Conservation (phyloP, 2,329 filamentous ascomycete species). For the Daldinia sp. region DNA sequence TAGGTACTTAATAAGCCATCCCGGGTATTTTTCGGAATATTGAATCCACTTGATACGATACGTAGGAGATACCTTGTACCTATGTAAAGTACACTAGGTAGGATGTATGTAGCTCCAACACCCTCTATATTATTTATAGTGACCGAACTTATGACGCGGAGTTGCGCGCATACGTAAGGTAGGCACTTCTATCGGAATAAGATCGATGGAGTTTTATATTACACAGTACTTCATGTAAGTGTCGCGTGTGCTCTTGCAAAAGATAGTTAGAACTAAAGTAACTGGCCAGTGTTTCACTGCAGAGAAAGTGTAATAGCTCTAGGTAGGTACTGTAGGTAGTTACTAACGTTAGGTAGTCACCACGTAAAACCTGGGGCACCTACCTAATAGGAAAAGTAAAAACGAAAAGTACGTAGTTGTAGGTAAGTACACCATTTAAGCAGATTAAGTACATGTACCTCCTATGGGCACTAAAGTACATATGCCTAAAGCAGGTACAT, state of each 20-base stretch:
- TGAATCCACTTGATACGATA: neutral
- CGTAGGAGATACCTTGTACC: too few species aligned
- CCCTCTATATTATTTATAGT: neutral
- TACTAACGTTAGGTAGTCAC: too few species aligned
- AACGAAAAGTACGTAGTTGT: neutral
- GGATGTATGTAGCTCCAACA: neutral
- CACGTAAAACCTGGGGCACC: neutral
- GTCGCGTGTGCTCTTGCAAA: constrained; percentile 16
- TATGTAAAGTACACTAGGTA: neutral
- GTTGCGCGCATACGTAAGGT: neutral
- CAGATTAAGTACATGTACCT: neutral
- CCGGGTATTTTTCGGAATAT: constrained; percentile 21
- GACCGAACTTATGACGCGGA: neutral
- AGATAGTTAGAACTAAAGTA: neutral
- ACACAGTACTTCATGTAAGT: neutral
- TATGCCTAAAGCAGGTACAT: too few species aligned
- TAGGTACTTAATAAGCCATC: neutral
- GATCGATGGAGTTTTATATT: constrained; percentile 10
- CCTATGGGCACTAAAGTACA: too few species aligned
- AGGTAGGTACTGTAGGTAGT: too few species aligned
- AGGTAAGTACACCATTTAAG: too few species aligned
- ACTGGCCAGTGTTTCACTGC: constrained; percentile 16
- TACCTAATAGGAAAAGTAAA: neutral
- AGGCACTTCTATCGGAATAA: constrained; percentile 5
- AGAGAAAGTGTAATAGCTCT: neutral